Conservation (phyloP, 768 basidiomycete species). For the Suillus occidentalis region DNA sequence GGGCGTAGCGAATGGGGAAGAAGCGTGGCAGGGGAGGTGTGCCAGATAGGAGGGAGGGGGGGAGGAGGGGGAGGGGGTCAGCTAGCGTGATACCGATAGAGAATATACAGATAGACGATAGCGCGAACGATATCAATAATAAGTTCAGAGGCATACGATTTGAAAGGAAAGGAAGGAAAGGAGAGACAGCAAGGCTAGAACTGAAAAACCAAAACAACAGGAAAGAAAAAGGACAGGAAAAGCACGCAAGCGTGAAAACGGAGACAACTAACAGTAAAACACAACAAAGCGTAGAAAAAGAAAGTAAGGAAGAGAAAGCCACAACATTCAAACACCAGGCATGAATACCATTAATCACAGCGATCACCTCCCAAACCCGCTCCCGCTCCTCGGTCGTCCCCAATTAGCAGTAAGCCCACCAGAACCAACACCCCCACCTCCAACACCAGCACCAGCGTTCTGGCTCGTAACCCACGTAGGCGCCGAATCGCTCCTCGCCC, state of each 20-base stretch:
- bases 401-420: constrained; percentile 30
- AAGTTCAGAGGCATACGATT: neutral
- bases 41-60: neutral
- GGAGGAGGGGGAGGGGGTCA: neutral
- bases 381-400: constrained; percentile 28
- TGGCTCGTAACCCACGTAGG: constrained; percentile 19
- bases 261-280: neutral
- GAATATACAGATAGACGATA: neutral
- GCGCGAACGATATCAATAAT: neutral
- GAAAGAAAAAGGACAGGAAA: neutral
- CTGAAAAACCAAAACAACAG: neutral
- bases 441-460: constrained; percentile 13
- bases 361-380: constrained; percentile 27
- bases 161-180: neutral
- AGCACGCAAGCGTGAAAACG: neutral
- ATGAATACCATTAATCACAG: neutral
- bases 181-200: neutral
- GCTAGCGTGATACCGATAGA: neutral
- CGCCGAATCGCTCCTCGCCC: constrained; percentile 26
- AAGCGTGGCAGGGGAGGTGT: neutral
- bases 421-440: constrained; percentile 18
- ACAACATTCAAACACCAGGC: neutral
- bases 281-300: neutral
- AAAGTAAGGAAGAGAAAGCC: neutral
- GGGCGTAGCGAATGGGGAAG: neutral